These are phyloP conservation scores for Paspalum notatum DNA, from an alignment of 176 grass and related monocot genomes.

Conservation along the genomic window DNA sequence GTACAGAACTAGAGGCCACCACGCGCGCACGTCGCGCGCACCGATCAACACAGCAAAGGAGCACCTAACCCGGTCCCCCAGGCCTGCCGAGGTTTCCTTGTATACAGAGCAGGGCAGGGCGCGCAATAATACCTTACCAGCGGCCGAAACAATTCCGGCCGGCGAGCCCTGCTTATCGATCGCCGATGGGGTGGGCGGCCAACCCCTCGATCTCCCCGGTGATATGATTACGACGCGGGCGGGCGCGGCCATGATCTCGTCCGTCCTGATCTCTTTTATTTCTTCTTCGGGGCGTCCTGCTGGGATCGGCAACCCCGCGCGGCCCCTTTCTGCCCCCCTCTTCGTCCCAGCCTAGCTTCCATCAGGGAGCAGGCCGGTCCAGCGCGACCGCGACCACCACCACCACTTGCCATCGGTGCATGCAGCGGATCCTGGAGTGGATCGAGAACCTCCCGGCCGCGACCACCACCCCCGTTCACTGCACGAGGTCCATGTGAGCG, in stretches of 20 bases:
- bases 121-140: no score
- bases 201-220: no score
- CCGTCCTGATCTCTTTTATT: constrained; percentile 16
- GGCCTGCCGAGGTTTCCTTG: constrained; percentile 35
- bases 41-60: background rate
- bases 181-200: no score
- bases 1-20: no score
- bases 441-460: background rate
- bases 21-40: no score
- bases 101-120: no score
- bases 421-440: constrained; percentile 28
- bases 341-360: no score
- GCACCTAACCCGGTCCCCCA: constrained; percentile 22
- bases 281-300: constrained; percentile 28
- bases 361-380: no score
- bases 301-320: constrained; percentile 36
- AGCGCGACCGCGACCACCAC: no score
- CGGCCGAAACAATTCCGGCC: constrained; percentile 14
- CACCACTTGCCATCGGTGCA: constrained; percentile 4
- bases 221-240: no score
- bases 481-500: constrained; percentile 44
- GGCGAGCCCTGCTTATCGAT: no score
- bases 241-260: constrained; percentile 47
- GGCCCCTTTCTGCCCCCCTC: constrained; percentile 43
- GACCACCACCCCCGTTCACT: no score